Base-by-base conservation (phyloP, 176 grass and related monocot species). In the Oryza longistaminata region DNA sequence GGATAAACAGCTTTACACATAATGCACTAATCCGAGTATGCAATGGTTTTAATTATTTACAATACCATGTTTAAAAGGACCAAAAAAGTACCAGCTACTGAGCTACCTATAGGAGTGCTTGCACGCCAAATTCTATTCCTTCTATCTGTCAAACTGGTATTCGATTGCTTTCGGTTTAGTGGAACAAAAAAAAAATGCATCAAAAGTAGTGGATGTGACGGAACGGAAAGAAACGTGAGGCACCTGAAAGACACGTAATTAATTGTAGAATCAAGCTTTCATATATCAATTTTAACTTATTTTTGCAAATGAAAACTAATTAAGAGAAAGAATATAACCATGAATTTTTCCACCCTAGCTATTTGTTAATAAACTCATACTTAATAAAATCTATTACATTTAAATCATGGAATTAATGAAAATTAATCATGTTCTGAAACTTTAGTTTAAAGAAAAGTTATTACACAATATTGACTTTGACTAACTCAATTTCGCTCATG, bases 101-200 rank as follows among this genome's bases (percentile, higher is more conserved):
- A 40, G 39, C 7, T 40, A 39, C 37, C 9, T 68, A 68, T 68
- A 67, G 1, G 42, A 66, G 42, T 68, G 39, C 62, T 10, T 1
- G 55, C 52, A 52, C 12, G 21, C 24, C 53, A 21, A 58, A 58
- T 58, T 27, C 3, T 11, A 26, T 66, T 45, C 39, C 12, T 70
- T 70, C 22, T 11, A 15, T 16, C 50, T 19, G n/a, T 60, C 53
- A 53, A 53, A 53, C 50, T 42, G 22, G 24, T 4, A 24, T 49
- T 71, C 11, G 27, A 48, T 26, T 49, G 62, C 77, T 80, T 49
- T 49, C 42, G 77, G 42, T 39, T 80, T 46, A 68, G 64, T 68
- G 43, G 64, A 17, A 68, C 40, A 33, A 48, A 7, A 7, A 7
- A 40, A 44, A 80, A 80, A 50, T 7, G 16, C 9, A 34, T 68